Evolutionary conservation across 2,329 filamentous ascomycete genomes (phyloP).

Genomic region (Venturiaceae sp.): DNA sequence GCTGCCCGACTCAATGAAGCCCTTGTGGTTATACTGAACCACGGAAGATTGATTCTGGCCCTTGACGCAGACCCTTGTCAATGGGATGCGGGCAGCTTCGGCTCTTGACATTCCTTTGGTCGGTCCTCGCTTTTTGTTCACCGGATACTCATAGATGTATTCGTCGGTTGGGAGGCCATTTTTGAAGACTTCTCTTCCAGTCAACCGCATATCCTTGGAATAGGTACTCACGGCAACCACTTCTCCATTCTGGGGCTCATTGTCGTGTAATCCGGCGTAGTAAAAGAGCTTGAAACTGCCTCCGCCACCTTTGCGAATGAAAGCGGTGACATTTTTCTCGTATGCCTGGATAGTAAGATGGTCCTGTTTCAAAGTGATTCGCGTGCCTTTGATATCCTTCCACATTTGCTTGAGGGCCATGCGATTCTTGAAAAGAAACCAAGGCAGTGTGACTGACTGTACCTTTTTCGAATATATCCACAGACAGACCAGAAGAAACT

Average conservation of each 20-base stretch:
- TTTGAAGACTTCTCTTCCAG: conserved; percentile 33
- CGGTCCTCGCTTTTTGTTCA: conserved; percentile 18
- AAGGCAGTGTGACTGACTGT: conserved; percentile 34
- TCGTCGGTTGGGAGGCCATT: conserved; percentile 34
- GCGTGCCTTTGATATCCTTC: conserved; percentile 39
- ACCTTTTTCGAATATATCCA: conserved; percentile 38
- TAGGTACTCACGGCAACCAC: conserved; percentile 40
- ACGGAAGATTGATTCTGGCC: conserved; percentile 36
- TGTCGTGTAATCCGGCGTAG: conserved; percentile 27
- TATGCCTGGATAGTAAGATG: conserved; percentile 37
- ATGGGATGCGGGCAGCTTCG: conserved; percentile 25
- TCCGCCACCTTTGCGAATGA: conserved; percentile 29
- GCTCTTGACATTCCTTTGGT: conserved; percentile 27
- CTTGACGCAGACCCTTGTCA: conserved; percentile 33
- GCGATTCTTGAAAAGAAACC: conserved; percentile 40
- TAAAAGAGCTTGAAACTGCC: conserved; percentile 25
- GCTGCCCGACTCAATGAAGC: conserved; percentile 43
- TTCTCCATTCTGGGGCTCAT: conserved; percentile 32
- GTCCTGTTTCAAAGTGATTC: conserved; percentile 36
- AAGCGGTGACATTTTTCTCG: conserved; percentile 40
- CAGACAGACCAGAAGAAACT: conserved; percentile 32
- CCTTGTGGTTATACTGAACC: conserved; percentile 42
- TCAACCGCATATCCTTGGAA: conserved; percentile 34
- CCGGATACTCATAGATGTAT: conserved; percentile 39
- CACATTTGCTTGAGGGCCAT: conserved; percentile 37